Evolutionary conservation across 2,329 filamentous ascomycete species (phyloP).

Genomic region (Aspergillus viridinutans): DNA sequence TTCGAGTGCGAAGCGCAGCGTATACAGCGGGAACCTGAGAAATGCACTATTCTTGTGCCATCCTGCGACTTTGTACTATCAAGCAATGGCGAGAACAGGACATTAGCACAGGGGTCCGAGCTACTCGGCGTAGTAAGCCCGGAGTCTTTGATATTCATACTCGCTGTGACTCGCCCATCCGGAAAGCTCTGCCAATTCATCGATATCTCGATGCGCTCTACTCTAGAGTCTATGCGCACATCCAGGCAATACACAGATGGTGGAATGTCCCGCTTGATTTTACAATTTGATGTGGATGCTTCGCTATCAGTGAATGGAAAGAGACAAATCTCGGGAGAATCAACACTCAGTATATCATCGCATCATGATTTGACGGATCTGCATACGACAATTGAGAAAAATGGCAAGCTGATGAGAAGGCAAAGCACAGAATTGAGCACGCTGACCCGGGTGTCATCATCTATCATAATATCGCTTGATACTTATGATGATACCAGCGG

Average conservation of each 20-base stretch:
- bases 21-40: neutral
- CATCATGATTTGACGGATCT: constrained; percentile 8
- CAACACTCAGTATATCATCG: constrained; percentile 6
- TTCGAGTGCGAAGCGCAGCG: constrained; percentile 1
- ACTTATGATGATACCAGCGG: constrained; percentile 6
- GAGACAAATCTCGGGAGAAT: neutral
- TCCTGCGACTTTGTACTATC: constrained; percentile 8
- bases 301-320: constrained; percentile 8
- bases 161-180: neutral
- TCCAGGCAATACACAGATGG: neutral
- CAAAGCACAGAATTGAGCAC: neutral
- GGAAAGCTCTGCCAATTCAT: constrained; percentile 4
- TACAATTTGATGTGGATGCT: constrained; percentile 1
- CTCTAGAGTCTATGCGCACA: neutral
- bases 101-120: constrained; percentile 1
- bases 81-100: neutral
- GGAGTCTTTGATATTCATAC: constrained; percentile 9
- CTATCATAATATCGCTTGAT: constrained; percentile 12
- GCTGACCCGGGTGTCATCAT: constrained; percentile 9
- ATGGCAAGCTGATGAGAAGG: neutral
- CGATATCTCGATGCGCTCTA: constrained; percentile 4
- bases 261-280: neutral
- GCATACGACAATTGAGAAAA: constrained; percentile 1
- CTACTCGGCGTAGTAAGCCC: constrained; percentile 2
- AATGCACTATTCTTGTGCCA: neutral